Conservation (phyloP, 1,284 basidiomycete species). For the Athelia sp. region DNA sequence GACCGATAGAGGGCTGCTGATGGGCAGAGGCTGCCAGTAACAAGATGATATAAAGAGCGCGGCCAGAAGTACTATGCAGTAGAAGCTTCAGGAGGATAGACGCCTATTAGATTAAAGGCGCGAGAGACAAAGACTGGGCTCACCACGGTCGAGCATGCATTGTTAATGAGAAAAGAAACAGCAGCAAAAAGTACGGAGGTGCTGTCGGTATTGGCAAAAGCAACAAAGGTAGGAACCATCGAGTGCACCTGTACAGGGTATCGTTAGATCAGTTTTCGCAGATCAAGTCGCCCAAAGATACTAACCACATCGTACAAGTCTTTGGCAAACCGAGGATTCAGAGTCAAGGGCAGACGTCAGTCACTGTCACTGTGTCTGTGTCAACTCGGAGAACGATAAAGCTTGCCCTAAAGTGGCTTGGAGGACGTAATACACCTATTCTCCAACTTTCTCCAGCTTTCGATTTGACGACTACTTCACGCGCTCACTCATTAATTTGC, state of each 20-base stretch:
- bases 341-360: not conserved
- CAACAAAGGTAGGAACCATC: slow-evolving; percentile 76
- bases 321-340: not conserved
- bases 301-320: slow-evolving; percentile 30
- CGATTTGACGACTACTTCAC: slow-evolving; percentile 12
- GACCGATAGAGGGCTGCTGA: slow-evolving; percentile 50
- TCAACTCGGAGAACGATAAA: not conserved
- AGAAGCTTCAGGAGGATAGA: slow-evolving; percentile 54
- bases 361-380: not conserved
- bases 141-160: slow-evolving; percentile 79
- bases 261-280: not conserved
- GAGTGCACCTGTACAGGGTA: slow-evolving; percentile 63
- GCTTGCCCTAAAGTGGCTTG: not conserved
- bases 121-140: slow-evolving; percentile 18
- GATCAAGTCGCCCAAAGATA: slow-evolving; percentile 1
- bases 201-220: slow-evolving; percentile 75
- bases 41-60: slow-evolving; percentile 79
- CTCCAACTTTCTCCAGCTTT: not conserved
- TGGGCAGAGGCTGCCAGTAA: slow-evolving; percentile 76
- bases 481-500: slow-evolving; percentile 13
- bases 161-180: slow-evolving; percentile 69
- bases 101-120: slow-evolving; percentile 9
- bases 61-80: slow-evolving; percentile 73
- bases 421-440: not conserved
- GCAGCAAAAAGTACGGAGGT: slow-evolving; percentile 66